These are phyloP conservation scores for Torulaspora quercuum DNA, from an alignment of 805 yeast genomes.

Conservation along the genomic window DNA sequence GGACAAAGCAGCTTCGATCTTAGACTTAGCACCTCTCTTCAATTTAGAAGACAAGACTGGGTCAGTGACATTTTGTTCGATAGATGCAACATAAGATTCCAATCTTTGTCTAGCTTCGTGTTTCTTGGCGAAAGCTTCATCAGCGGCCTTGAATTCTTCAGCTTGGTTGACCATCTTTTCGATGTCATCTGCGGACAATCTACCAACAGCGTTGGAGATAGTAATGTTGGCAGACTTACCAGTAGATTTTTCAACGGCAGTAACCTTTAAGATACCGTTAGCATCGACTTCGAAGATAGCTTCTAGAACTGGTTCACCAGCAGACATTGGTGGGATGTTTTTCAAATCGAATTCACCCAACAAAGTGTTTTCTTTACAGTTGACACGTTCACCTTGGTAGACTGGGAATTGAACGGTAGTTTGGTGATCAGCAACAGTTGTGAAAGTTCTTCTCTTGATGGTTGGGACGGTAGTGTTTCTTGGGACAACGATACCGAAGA, in stretches of 20 bases:
- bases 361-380: slow-evolving; percentile 95
- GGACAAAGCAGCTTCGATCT: slow-evolving; percentile 95
- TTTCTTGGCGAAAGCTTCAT: slow-evolving; percentile 98
- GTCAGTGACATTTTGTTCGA: slow-evolving; percentile 95
- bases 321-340: slow-evolving; percentile 97
- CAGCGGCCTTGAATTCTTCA: slow-evolving; percentile 97
- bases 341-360: slow-evolving; percentile 98
- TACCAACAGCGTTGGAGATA: slow-evolving; percentile 98
- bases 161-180: slow-evolving; percentile 99
- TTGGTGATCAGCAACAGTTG: slow-evolving; percentile 98
- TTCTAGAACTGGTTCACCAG: slow-evolving; percentile 99
- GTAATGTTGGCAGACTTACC: slow-evolving; percentile 98
- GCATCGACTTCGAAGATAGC: slow-evolving; percentile 99
- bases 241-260: slow-evolving; percentile 97
- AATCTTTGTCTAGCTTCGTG: slow-evolving; percentile 99
- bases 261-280: slow-evolving; percentile 98
- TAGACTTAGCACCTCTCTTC: slow-evolving; percentile 95
- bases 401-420: slow-evolving; percentile 99
- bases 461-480: slow-evolving; percentile 99
- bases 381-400: slow-evolving; percentile 99
- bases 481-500: slow-evolving; percentile 98
- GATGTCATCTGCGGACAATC: slow-evolving; percentile 93
- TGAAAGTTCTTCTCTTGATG: slow-evolving; percentile 97
- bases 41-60: slow-evolving; percentile 96
- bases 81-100: slow-evolving; percentile 95